Evolutionary conservation across 2,329 filamentous ascomycete species (phyloP).

Genomic region (Sarocladium strictum): DNA sequence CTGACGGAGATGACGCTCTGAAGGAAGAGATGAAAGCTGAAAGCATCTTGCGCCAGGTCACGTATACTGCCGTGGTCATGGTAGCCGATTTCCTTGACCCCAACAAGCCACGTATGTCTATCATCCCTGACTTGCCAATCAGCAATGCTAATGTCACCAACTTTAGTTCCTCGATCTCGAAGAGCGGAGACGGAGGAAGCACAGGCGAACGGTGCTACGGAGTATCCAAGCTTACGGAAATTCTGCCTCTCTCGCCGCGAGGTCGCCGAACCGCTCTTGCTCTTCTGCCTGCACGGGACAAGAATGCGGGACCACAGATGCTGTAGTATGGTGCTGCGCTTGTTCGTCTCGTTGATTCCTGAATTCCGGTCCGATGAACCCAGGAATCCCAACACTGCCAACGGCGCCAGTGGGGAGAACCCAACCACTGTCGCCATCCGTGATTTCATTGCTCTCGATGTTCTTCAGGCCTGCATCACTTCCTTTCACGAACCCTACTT

Average conservation of each 20-base stretch:
- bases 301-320: constrained; percentile 85
- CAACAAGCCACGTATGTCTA: constrained; percentile 51
- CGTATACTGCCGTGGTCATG: constrained; percentile 87
- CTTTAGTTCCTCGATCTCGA: constrained; percentile 16
- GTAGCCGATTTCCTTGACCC: constrained; percentile 85
- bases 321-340: constrained; percentile 76
- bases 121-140: background rate
- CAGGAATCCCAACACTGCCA: constrained; percentile 13
- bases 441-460: constrained; percentile 83
- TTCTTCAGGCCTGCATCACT: constrained; percentile 83
- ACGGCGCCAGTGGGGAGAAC: constrained; percentile 20
- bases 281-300: constrained; percentile 88
- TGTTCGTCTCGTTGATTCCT: constrained; percentile 79
- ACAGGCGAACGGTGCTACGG: constrained; percentile 10
- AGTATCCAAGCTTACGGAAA: constrained; percentile 58
- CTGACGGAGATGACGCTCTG: constrained; percentile 67
- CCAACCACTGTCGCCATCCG: constrained; percentile 48
- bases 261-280: constrained; percentile 79
- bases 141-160: constrained; percentile 27
- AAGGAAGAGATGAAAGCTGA: constrained; percentile 98
- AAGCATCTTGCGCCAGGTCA: constrained; percentile 87
- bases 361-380: constrained; percentile 62
- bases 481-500: constrained; percentile 95
- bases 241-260: constrained; percentile 75
- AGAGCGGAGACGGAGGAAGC: constrained; percentile 17